Base-by-base conservation (phyloP, 352 stramenopile species). In the Phytophthora pluvialis region DNA sequence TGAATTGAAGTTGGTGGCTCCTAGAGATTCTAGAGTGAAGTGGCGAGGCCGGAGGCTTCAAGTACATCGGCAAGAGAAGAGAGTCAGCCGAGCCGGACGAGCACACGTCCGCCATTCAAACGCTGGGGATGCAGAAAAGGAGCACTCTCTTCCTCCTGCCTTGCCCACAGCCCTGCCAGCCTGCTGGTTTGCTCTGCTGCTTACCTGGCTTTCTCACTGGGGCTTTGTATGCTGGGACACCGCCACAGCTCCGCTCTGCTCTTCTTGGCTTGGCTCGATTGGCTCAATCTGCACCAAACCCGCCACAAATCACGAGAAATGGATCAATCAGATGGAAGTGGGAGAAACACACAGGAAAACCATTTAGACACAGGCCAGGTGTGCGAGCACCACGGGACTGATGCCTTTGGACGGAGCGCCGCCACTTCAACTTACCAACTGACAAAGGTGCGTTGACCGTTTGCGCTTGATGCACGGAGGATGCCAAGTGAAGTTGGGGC, bases 1-100 rank as follows among this genome's bases (percentile, higher is more conserved):
- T 71, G 33, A 58, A 69, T 92, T 92, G 83, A 92, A 92, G 83
- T 90, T 92, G 75, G 78, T 87, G 80, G 80, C 75, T 89, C 73
- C 60, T 75, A 66, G 60, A 51, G 75, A 78, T 75, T 78, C 51
- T 32, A 67, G 46, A 78, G 54, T 77, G 64, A 72, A 68, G 68
- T 59, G 52, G 47, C 44, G 31, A 39, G 40, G 25, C 40, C 39
- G 12, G 43, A 60, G 65, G 76, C 82, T 91, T 89, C 80, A 91
- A 91, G 78, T 82, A 75, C 45, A 70, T 45, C 33, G 49, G 43
- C 38, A 68, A 72, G 51, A 72, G 54, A 49, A 74, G 65, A 75
- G 64, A 80, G 70, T 77, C 69, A 83, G 69, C 55, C 44, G 38
- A 66, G 48, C 54, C 31, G 25, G 39, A 64, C 51, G 33, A 74